These are phyloP conservation scores for Cetradonia linearis DNA, from an alignment of 495 filamentous ascomycete species.

Conservation along the genomic window DNA sequence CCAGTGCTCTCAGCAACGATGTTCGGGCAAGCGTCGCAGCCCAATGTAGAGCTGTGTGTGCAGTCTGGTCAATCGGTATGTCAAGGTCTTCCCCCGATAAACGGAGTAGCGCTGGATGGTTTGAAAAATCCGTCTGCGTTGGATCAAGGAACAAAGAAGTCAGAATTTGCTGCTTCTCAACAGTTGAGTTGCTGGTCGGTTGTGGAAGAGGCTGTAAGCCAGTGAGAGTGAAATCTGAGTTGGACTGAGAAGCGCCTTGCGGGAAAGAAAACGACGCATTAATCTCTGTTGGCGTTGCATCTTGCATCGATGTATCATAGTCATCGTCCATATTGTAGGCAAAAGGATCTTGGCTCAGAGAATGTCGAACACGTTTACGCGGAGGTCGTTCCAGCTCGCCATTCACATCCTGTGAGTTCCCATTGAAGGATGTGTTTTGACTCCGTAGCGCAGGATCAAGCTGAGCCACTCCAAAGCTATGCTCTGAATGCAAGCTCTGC, in stretches of 20 bases:
- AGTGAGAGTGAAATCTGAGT: conserved; percentile 44
- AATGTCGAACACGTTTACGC: conserved; percentile 62
- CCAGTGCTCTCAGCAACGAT: conserved; percentile 64
- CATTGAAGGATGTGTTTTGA: conserved; percentile 28
- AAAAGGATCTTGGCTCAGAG: conserved; percentile 39
- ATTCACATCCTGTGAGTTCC: conserved; percentile 40
- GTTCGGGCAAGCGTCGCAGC: conserved; percentile 89
- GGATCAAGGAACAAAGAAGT: conserved; percentile 83
- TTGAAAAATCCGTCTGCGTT: conserved; percentile 49
- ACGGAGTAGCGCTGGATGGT: conserved; percentile 54
- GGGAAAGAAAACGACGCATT: conserved; percentile 76
- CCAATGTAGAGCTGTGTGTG: conserved; percentile 90
- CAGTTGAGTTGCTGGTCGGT: conserved; percentile 52
- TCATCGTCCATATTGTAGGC: conserved; percentile 19
- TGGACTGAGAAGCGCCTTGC: conserved; percentile 40
- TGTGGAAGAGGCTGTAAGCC: conserved; percentile 61
- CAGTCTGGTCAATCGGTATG: conserved; percentile 73
- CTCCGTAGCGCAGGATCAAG: conserved; percentile 46
- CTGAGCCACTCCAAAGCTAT: conserved; percentile 49
- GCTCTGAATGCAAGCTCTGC: conserved; percentile 51
- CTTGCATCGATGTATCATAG: conserved; percentile 40
- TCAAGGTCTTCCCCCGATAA: conserved; percentile 79
- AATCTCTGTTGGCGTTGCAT: conserved; percentile 70
- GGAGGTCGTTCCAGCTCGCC: conserved; percentile 66
- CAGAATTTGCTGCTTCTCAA: conserved; percentile 66